Percentiles rank a stretch among this genome's conserved stretches.
These are phyloP conservation scores for Saccharomyces mikatae DNA, from an alignment of 805 yeast genomes.

Conservation along the genomic window DNA sequence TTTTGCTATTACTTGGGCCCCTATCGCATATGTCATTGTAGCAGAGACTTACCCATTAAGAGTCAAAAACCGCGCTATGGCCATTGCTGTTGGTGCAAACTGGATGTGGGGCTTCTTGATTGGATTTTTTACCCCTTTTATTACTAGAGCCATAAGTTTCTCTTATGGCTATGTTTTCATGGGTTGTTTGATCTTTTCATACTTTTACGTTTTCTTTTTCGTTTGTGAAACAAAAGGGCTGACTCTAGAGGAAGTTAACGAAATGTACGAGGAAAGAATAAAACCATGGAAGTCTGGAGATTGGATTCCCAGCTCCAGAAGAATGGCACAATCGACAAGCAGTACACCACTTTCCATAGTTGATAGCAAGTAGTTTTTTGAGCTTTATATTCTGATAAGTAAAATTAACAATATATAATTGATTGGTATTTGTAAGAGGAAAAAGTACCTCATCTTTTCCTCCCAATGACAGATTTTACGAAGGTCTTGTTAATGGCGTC, in stretches of 20 bases:
- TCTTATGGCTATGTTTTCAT: conserved; percentile 54
- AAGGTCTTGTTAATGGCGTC: not conserved
- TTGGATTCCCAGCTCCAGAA: conserved; percentile 41
- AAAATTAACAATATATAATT: not conserved
- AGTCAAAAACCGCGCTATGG: conserved; percentile 48
- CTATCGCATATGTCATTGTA: conserved; percentile 51
- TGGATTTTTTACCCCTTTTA: conserved; percentile 61
- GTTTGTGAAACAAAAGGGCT: conserved; percentile 73
- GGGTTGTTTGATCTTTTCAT: conserved; percentile 43
- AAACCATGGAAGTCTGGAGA: conserved; percentile 37
- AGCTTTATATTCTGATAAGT: not conserved
- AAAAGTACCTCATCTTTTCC: not conserved
- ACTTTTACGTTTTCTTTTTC: conserved; percentile 59
- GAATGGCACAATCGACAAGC: conserved; percentile 1
- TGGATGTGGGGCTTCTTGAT: conserved; percentile 61
- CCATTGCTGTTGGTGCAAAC: conserved; percentile 51
- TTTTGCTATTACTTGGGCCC: conserved; percentile 69
- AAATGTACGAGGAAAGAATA: conserved; percentile 37
- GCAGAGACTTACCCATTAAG: conserved; percentile 64
- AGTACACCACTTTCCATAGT: not conserved
- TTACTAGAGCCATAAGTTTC: conserved; percentile 56
- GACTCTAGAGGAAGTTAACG: conserved; percentile 71
- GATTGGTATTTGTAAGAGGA: not conserved
- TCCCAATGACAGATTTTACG: not conserved
- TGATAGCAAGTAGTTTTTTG: not conserved